Conservation (phyloP, 495 filamentous ascomycete species). For the Sordaria brevicollis region DNA sequence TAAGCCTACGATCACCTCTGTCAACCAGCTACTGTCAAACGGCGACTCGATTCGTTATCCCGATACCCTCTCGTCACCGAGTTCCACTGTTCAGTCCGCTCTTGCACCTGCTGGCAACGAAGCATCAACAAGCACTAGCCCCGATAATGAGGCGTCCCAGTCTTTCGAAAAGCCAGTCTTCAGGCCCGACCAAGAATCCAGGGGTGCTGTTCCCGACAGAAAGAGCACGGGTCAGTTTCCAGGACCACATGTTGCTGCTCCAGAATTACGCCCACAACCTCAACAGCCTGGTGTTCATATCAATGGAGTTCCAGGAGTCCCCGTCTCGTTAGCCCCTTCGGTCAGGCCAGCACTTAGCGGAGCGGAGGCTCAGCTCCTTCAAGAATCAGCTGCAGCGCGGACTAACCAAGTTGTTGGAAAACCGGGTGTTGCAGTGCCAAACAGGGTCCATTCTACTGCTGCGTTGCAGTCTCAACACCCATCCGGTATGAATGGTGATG, state of each 20-base stretch:
- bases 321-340: not conserved
- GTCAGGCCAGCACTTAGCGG: slow-evolving; percentile 8
- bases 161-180: slow-evolving; percentile 14
- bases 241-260: slow-evolving; percentile 2
- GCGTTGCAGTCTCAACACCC: not conserved
- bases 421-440: not conserved
- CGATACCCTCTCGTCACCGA: slow-evolving; percentile 33
- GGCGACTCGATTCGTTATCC: slow-evolving; percentile 12
- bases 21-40: slow-evolving; percentile 3
- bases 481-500: not conserved
- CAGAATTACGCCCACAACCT: not conserved
- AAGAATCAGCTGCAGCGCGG: slow-evolving; percentile 26
- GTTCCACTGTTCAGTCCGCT: slow-evolving; percentile 32
- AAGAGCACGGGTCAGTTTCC: slow-evolving; percentile 3
- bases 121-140: slow-evolving; percentile 40
- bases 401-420: slow-evolving; percentile 5
- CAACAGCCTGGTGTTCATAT: not conserved
- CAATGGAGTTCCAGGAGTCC: not conserved
- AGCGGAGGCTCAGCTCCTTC: slow-evolving; percentile 31
- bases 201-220: not conserved
- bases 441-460: not conserved
- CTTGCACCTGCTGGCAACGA: slow-evolving; percentile 31
- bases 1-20: slow-evolving; percentile 1
- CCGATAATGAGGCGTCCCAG: slow-evolving; percentile 40
- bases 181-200: not conserved